Base-by-base conservation (phyloP, 106 monocot genomes). In the Alisma plantagoaquatica region DNA sequence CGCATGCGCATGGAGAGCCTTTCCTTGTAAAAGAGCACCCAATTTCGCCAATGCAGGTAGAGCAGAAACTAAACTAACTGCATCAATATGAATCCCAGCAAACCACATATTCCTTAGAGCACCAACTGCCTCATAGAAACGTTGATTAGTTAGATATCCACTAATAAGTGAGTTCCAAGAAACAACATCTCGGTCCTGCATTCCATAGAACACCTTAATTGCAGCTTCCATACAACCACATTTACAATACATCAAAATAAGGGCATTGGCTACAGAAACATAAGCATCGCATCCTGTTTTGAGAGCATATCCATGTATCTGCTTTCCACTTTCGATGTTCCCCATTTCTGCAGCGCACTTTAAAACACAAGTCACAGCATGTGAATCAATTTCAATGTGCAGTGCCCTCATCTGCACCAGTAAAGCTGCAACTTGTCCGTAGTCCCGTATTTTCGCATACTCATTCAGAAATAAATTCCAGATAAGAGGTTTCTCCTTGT, bases 151-250 rank as follows among this genome's bases (percentile, higher is more conserved):
- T 3, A 70, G 57, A 61, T 68, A 80, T 4, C 89, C 79, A 62
- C 49, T 73, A 21, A 89, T 79, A 28, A 89, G 49, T 3, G 83
- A 79, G 53, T 88, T 88, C 82, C 75, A 88, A 15, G 82, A 73
- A 23, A 88, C 52, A 14, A 79, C 31, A 71, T 89, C 79, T 54
- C 46, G 73, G 2, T 74, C 51, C 23, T 70, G 70, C 89, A 89
- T 89, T 77, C 56, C 59, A 35, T 74, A 73, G n/a, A 89, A 89
- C 70, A 83, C 3, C 8, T 28, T 14, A 29, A 73, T 16, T 2
- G 89, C 89, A 49, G 10, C 31, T 1, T 61, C 52, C 4, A 83
- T 61, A 10, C 55, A 49, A 8, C 38, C 31, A n/a, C 73, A 54
- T 42, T 83, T 89, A 2, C 71, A 79, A 27, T 83, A 89, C 41